phyloP scores from a whole-genome alignment of 2,329 filamentous ascomycete genomes.

The Whalleya microplaca region DNA sequence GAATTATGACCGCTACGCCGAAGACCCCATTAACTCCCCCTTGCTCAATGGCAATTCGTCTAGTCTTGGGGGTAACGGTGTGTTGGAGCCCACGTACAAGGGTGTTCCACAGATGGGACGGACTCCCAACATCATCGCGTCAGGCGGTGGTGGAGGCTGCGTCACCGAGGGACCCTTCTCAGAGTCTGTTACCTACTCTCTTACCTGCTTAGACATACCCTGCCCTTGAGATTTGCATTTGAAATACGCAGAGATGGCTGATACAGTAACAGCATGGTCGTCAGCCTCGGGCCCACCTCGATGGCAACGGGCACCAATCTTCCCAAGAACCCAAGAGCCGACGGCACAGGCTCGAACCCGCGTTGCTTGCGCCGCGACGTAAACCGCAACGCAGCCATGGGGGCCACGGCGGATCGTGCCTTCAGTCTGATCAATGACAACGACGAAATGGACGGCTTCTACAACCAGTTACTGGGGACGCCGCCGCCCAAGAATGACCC shows the following conservation, averaged over 20 bases:
- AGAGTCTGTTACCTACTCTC: slow-evolving; percentile 34
- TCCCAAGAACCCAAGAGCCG: slow-evolving; percentile 39
- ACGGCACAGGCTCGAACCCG: slow-evolving; percentile 44
- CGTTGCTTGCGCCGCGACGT: slow-evolving; percentile 49
- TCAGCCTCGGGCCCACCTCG: slow-evolving; percentile 44
- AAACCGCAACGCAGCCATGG: slow-evolving; percentile 42
- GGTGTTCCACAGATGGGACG: slow-evolving; percentile 35
- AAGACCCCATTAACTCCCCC: slow-evolving; percentile 52
- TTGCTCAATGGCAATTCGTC: slow-evolving; percentile 58
- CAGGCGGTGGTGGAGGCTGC: slow-evolving; percentile 59
- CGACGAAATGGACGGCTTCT: slow-evolving; percentile 44
- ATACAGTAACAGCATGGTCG: slow-evolving; percentile 42
- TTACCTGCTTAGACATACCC: not conserved
- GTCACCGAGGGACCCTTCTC: slow-evolving; percentile 53
- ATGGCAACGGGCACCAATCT: slow-evolving; percentile 34
- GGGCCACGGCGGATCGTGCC: slow-evolving; percentile 40
- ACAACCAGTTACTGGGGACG: slow-evolving; percentile 45
- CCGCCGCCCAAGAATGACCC: slow-evolving; percentile 39
- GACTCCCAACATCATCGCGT: slow-evolving; percentile 45
- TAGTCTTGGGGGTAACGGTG: slow-evolving; percentile 53
- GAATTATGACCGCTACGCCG: slow-evolving; percentile 55
- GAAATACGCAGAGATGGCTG: slow-evolving; percentile 1
- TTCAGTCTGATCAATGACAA: slow-evolving; percentile 41
- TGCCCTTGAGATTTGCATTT: not conserved
- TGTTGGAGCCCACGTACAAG: slow-evolving; percentile 30